Conservation (phyloP, 2,329 filamentous ascomycete genomes). For the Penicillium thymicola region DNA sequence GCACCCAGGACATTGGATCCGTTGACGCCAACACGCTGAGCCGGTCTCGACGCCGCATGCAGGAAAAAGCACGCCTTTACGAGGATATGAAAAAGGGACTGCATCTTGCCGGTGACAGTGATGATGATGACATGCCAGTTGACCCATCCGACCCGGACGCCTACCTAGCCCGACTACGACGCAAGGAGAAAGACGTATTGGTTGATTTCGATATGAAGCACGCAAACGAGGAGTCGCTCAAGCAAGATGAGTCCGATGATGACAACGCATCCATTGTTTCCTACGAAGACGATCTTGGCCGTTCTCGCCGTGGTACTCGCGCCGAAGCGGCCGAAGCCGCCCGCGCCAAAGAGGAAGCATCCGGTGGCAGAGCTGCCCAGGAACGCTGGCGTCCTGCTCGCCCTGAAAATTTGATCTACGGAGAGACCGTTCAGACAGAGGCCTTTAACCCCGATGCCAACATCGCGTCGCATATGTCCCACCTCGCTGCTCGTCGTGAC, state of each 20-base stretch:
- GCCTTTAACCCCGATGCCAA: slow-evolving; percentile 76
- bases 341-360: slow-evolving; percentile 44
- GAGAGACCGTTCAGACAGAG: slow-evolving; percentile 76
- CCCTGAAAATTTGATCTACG: slow-evolving; percentile 73
- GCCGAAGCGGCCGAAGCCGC: slow-evolving; percentile 65
- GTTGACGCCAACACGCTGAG: slow-evolving; percentile 57
- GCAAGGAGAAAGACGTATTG: slow-evolving; percentile 55
- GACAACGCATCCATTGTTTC: slow-evolving; percentile 68
- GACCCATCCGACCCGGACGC: slow-evolving; percentile 24
- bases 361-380: slow-evolving; percentile 12
- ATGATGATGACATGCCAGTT: slow-evolving; percentile 32
- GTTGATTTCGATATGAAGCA: slow-evolving; percentile 97
- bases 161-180: slow-evolving; percentile 57
- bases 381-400: slow-evolving; percentile 45
- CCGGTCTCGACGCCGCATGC: slow-evolving; percentile 76
- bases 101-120: slow-evolving; percentile 54
- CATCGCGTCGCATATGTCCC: slow-evolving; percentile 67
- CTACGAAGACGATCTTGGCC: slow-evolving; percentile 87
- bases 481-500: slow-evolving; percentile 74
- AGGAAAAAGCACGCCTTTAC: slow-evolving; percentile 86
- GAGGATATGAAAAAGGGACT: slow-evolving; percentile 88
- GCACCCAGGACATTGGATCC: slow-evolving; percentile 56
- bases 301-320: slow-evolving; percentile 69
- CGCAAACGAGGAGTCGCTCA: slow-evolving; percentile 62
- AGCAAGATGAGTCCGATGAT: slow-evolving; percentile 33